Percentiles rank a stretch among this genome's conserved stretches.
phyloP scores from a whole-genome alignment of 108 stramenopile species.

The Nitzschia putrida region DNA sequence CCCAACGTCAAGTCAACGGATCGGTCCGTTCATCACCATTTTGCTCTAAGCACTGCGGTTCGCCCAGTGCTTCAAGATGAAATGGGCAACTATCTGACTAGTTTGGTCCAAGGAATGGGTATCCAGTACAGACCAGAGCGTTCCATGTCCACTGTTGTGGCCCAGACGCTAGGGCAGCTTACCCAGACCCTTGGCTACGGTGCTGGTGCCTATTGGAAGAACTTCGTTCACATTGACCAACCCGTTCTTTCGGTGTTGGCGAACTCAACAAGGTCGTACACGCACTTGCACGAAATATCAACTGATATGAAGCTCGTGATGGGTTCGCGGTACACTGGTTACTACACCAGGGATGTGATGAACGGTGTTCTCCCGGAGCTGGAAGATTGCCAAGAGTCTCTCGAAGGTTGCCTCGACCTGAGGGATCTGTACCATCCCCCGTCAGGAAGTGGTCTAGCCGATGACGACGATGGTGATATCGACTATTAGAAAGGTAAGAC shows the following conservation, averaged over 20 bases:
- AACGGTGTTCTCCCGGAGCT: slow-evolving; percentile 67
- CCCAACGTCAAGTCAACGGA: slow-evolving; percentile 15
- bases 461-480: slow-evolving; percentile 44
- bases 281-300: slow-evolving; percentile 45
- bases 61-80: slow-evolving; percentile 40
- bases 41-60: slow-evolving; percentile 63
- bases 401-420: slow-evolving; percentile 60
- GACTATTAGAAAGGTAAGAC: neutral
- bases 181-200: slow-evolving; percentile 35
- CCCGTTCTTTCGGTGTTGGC: slow-evolving; percentile 61
- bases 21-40: slow-evolving; percentile 71
- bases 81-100: slow-evolving; percentile 35
- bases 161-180: slow-evolving; percentile 53
- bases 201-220: slow-evolving; percentile 73
- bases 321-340: slow-evolving; percentile 54
- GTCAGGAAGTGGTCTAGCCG: slow-evolving; percentile 52
- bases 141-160: slow-evolving; percentile 52
- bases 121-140: slow-evolving; percentile 70
- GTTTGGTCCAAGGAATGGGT: slow-evolving; percentile 73
- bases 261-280: slow-evolving; percentile 64
- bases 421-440: slow-evolving; percentile 76
- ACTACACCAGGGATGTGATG: slow-evolving; percentile 61
- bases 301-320: slow-evolving; percentile 51
- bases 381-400: slow-evolving; percentile 77
- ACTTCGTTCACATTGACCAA: slow-evolving; percentile 4